These are phyloP conservation scores for Aureobasidium sp. DNA, from an alignment of 2,329 filamentous ascomycete genomes.

Conservation along the genomic window DNA sequence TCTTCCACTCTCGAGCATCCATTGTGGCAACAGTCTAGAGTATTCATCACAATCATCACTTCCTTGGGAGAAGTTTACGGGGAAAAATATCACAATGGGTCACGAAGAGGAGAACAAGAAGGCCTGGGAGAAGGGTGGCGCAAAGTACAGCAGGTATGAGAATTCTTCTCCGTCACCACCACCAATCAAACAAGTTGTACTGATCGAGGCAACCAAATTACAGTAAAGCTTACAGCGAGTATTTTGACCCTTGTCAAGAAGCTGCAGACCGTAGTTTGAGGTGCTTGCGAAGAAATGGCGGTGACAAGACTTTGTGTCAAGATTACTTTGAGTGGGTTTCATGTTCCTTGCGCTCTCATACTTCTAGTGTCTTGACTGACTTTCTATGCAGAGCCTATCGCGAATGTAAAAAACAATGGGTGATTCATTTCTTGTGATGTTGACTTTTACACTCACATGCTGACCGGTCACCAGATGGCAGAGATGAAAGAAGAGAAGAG, in stretches of 20 bases:
- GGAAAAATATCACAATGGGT: neutral
- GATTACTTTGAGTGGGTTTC: slow-evolving; percentile 86
- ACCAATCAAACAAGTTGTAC: neutral
- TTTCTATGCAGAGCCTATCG: slow-evolving; percentile 65
- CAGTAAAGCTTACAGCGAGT: slow-evolving; percentile 85
- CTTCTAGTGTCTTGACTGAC: neutral
- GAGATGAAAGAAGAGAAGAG: slow-evolving; percentile 42
- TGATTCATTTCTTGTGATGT: no score
- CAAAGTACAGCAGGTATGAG: slow-evolving; percentile 33
- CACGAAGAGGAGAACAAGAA: slow-evolving; percentile 20
- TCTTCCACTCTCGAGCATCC: neutral
- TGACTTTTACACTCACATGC: slow-evolving; percentile 16
- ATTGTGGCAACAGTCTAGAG: slow-evolving; percentile 1
- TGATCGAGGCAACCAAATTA: neutral
- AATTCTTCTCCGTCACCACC: neutral
- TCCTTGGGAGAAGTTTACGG: neutral
- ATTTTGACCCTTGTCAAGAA: slow-evolving; percentile 92
- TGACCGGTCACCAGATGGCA: slow-evolving; percentile 31
- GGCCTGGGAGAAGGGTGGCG: slow-evolving; percentile 31
- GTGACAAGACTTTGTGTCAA: slow-evolving; percentile 79
- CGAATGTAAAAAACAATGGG: slow-evolving; percentile 93
- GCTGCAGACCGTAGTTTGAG: slow-evolving; percentile 77
- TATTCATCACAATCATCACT: neutral
- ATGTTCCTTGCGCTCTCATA: neutral
- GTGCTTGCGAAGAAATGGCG: slow-evolving; percentile 82